phyloP scores from a whole-genome alignment of 2,329 filamentous ascomycete species.

The Scytalidium sp. region DNA sequence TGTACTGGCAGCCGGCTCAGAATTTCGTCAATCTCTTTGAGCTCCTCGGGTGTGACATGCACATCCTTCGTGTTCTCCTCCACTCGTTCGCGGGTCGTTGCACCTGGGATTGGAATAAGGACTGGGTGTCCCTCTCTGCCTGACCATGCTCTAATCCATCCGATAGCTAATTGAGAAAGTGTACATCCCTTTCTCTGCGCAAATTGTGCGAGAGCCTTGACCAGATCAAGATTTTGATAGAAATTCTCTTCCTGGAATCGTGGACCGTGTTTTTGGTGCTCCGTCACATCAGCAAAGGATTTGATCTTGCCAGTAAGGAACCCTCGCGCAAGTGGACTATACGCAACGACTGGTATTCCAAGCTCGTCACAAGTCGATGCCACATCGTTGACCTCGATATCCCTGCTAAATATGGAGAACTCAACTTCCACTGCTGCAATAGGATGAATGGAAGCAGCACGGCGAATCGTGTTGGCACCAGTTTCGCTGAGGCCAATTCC shows the following conservation, averaged over 20 bases:
- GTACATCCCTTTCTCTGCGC: slow-evolving; percentile 59
- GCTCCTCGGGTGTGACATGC: slow-evolving; percentile 15
- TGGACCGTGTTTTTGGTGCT: slow-evolving; percentile 49
- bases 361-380: slow-evolving; percentile 52
- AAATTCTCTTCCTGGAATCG: slow-evolving; percentile 63
- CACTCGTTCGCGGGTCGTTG: not conserved
- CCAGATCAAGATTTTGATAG: slow-evolving; percentile 59
- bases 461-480: slow-evolving; percentile 33
- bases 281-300: slow-evolving; percentile 48
- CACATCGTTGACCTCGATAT: slow-evolving; percentile 28
- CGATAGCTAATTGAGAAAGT: slow-evolving; percentile 25
- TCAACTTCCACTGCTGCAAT: slow-evolving; percentile 41
- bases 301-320: slow-evolving; percentile 52
- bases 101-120: slow-evolving; percentile 5
- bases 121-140: slow-evolving; percentile 1
- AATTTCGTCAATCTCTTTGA: not conserved
- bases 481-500: slow-evolving; percentile 37
- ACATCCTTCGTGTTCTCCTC: not conserved
- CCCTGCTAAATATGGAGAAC: slow-evolving; percentile 32
- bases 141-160: slow-evolving; percentile 1
- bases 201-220: slow-evolving; percentile 51
- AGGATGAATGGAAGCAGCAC: slow-evolving; percentile 27
- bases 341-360: slow-evolving; percentile 62
- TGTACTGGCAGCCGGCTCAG: not conserved
- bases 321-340: slow-evolving; percentile 61